Evolutionary conservation across 495 filamentous ascomycete genomes (phyloP).

Genomic region (Sordaria brevicollis): DNA sequence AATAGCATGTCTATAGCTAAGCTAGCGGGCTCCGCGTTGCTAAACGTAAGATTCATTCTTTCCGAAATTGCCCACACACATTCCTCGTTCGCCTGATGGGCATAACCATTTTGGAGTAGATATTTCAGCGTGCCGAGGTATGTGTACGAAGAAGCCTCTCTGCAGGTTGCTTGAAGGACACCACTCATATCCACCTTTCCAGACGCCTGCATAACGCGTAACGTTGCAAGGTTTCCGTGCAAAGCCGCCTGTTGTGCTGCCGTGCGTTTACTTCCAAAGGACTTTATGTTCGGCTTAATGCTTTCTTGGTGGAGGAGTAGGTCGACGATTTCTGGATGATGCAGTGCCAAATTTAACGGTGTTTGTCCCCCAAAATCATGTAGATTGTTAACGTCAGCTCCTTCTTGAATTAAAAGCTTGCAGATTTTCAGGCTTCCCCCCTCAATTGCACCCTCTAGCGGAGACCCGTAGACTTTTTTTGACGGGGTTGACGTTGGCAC

Average conservation of each 20-base stretch:
- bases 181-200: background rate
- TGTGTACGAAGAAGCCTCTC: fast-evolving
- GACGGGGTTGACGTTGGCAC: background rate
- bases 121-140: background rate
- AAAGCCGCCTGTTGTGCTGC: background rate
- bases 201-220: background rate
- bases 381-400: background rate
- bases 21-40: too few species aligned
- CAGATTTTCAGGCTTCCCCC: too few species aligned
- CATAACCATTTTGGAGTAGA: background rate
- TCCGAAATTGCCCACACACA: background rate
- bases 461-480: background rate
- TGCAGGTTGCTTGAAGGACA: background rate
- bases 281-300: background rate
- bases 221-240: background rate
- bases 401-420: background rate
- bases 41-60: too few species aligned
- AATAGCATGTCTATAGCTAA: background rate
- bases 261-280: background rate
- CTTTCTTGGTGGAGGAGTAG: background rate
- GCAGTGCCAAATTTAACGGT: background rate
- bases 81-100: background rate
- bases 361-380: background rate
- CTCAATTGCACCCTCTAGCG: too few species aligned
- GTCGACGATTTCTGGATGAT: background rate